These are phyloP conservation scores for Sarocladium kiliense DNA, from an alignment of 2,329 filamentous ascomycete species.

Conservation along the genomic window DNA sequence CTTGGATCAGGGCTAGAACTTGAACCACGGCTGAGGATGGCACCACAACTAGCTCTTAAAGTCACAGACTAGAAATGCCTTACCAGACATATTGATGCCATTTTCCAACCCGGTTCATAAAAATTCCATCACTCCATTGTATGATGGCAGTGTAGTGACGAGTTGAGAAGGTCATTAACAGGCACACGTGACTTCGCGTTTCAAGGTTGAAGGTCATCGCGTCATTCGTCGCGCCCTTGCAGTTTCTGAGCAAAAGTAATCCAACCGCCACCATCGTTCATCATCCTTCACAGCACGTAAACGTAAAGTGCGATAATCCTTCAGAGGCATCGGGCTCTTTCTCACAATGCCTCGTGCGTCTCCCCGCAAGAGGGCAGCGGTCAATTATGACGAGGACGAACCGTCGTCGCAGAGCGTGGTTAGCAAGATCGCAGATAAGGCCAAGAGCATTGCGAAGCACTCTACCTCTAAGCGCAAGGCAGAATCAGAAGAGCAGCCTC, in stretches of 20 bases:
- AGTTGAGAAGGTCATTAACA: neutral
- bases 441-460: constrained; percentile 16
- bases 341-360: constrained; percentile 29
- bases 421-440: constrained; percentile 14
- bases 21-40: too few relatives aligned
- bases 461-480: constrained; percentile 18
- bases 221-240: constrained; percentile 15
- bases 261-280: neutral
- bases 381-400: constrained; percentile 27
- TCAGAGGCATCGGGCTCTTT: too few relatives aligned
- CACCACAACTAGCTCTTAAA: too few relatives aligned
- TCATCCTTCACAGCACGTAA: neutral
- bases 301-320: too few relatives aligned
- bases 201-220: constrained; percentile 13
- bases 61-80: too few relatives aligned
- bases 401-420: constrained; percentile 1
- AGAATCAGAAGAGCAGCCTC: constrained; percentile 19
- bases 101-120: too few relatives aligned
- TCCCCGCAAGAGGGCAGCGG: constrained; percentile 23
- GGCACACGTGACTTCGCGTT: constrained; percentile 20
- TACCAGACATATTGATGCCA: too few relatives aligned
- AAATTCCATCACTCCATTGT: too few relatives aligned
- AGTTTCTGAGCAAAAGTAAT: neutral
- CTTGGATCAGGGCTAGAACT: too few relatives aligned
- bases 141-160: neutral